phyloP scores from a whole-genome alignment of 2,329 filamentous ascomycete species.

The Nemania bipapillata region DNA sequence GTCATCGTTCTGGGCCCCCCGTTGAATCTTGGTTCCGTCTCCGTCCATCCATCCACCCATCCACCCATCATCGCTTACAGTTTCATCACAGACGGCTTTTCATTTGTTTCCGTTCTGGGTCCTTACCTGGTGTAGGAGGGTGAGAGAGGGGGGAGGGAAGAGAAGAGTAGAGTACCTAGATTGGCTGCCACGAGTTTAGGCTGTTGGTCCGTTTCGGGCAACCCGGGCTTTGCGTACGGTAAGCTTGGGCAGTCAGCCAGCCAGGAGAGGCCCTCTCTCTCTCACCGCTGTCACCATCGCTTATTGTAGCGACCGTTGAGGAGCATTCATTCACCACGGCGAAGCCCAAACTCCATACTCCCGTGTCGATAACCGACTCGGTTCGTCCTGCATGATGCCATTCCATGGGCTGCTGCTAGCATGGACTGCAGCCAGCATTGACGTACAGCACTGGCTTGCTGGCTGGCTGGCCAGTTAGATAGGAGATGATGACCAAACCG shows the following conservation, averaged over 20 bases:
- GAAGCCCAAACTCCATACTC: background rate
- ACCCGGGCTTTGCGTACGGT: conserved; percentile 9
- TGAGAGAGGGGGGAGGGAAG: too few relatives aligned
- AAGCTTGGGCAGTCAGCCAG: background rate
- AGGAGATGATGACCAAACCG: background rate
- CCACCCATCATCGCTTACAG: background rate
- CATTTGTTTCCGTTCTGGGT: background rate
- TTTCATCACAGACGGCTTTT: conserved; percentile 1
- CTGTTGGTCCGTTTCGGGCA: conserved; percentile 24
- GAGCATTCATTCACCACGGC: background rate
- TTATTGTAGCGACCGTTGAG: background rate
- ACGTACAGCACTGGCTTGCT: conserved; percentile 14
- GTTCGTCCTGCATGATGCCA: conserved; percentile 12
- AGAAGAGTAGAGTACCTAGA: background rate
- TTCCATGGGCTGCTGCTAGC: too few relatives aligned
- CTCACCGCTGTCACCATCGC: conserved; percentile 1
- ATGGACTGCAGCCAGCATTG: too few relatives aligned
- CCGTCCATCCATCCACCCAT: too few relatives aligned
- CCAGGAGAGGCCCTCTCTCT: background rate
- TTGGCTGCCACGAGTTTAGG: conserved; percentile 5
- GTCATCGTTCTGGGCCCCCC: conserved; percentile 27
- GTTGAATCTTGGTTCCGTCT: conserved; percentile 29
- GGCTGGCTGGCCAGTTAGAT: background rate
- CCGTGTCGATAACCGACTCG: conserved; percentile 10
- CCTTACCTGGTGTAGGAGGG: too few relatives aligned